phyloP scores from a whole-genome alignment of 2,329 filamentous ascomycete genomes.

The Xylariales sp. region DNA sequence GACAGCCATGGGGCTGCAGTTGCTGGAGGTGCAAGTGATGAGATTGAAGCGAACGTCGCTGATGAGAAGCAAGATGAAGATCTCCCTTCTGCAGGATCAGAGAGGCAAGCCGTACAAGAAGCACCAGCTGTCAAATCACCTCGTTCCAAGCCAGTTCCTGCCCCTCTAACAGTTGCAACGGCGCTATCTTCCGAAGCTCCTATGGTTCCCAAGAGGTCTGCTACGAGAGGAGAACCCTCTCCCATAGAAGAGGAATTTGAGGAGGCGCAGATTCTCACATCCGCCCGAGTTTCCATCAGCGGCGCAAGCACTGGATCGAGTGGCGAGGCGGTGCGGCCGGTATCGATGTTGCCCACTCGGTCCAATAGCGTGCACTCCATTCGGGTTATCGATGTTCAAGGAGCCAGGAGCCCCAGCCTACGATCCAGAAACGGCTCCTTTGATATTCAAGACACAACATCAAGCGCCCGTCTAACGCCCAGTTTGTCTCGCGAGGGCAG shows the following conservation, averaged over 20 bases:
- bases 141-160: conserved; percentile 11
- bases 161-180: conserved; percentile 9
- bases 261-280: conserved; percentile 54
- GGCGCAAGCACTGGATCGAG: conserved; percentile 45
- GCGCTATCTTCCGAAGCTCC: conserved; percentile 8
- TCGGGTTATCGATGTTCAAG: conserved; percentile 53
- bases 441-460: conserved; percentile 37
- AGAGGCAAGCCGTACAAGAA: too few relatives aligned
- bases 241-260: conserved; percentile 43
- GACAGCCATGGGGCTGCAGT: too few relatives aligned
- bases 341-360: conserved; percentile 33
- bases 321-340: conserved; percentile 40
- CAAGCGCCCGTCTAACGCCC: conserved; percentile 20
- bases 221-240: conserved; percentile 6
- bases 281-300: conserved; percentile 50
- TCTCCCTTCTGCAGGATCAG: not conserved
- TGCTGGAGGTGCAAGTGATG: not conserved
- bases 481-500: conserved; percentile 37
- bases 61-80: conserved; percentile 7
- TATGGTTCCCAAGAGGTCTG: conserved; percentile 8
- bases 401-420: conserved; percentile 43
- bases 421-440: conserved; percentile 45
- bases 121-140: too few relatives aligned
- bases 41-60: not conserved
- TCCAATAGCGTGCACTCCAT: conserved; percentile 50